These are phyloP conservation scores for Phytopythium delawarense DNA, from an alignment of 352 stramenopile species.

Conservation along the genomic window DNA sequence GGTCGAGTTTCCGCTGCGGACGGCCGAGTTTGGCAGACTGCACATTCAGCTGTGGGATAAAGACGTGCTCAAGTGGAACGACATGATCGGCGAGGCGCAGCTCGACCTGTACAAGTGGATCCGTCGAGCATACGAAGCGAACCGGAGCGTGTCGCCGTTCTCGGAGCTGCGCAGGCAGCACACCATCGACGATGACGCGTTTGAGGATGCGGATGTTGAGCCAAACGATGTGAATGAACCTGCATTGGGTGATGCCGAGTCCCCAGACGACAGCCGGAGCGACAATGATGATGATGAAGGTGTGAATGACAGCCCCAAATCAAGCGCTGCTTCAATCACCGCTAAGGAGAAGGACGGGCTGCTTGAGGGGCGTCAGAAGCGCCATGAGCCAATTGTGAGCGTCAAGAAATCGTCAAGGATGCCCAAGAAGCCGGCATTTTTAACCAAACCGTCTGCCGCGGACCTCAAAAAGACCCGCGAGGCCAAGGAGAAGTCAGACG, in stretches of 20 bases:
- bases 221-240: background rate
- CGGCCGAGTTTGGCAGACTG: slow-evolving; percentile 80
- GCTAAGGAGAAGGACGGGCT: slow-evolving; percentile 42
- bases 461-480: slow-evolving; percentile 17
- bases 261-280: slow-evolving; percentile 15
- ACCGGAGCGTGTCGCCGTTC: slow-evolving; percentile 57
- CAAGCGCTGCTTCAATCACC: slow-evolving; percentile 7
- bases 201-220: background rate
- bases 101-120: slow-evolving; percentile 86
- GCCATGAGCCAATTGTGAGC: background rate
- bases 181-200: background rate
- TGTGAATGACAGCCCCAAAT: slow-evolving; percentile 3
- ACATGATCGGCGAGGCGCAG: slow-evolving; percentile 84
- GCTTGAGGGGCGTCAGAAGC: slow-evolving; percentile 21
- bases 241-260: slow-evolving; percentile 1
- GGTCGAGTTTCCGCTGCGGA: slow-evolving; percentile 73
- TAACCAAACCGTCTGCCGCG: slow-evolving; percentile 16
- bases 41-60: slow-evolving; percentile 93
- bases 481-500: slow-evolving; percentile 52
- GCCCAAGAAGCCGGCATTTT: slow-evolving; percentile 18
- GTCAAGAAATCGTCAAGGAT: slow-evolving; percentile 9
- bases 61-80: slow-evolving; percentile 91
- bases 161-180: slow-evolving; percentile 43
- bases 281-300: slow-evolving; percentile 20
- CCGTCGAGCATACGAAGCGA: slow-evolving; percentile 51